These are phyloP conservation scores for Bisporella sp. DNA, from an alignment of 2,329 filamentous ascomycete species.

Conservation along the genomic window DNA sequence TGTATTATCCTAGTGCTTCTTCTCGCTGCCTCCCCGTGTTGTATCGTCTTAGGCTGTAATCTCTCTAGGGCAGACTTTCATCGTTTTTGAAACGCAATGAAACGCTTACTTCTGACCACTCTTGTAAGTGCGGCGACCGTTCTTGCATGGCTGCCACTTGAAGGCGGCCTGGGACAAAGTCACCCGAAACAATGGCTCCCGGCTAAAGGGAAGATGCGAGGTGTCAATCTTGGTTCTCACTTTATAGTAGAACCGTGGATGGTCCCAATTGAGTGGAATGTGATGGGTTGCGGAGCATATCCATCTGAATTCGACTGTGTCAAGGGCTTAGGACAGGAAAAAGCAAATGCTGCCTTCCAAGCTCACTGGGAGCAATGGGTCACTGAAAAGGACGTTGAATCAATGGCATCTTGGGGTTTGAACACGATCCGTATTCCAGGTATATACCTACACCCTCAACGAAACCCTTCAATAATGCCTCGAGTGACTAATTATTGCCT, in stretches of 20 bases:
- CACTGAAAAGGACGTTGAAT: conserved; percentile 35
- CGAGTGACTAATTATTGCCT: too few relatives aligned
- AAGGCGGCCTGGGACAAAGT: too few relatives aligned
- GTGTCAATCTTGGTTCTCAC: conserved; percentile 41
- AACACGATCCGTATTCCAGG: conserved; percentile 43
- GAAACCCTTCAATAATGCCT: too few relatives aligned
- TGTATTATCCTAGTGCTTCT: too few relatives aligned
- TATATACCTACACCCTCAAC: conserved; percentile 28
- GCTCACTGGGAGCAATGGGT: conserved; percentile 42
- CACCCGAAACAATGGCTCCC: conserved; percentile 12
- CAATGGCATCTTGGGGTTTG: conserved; percentile 37
- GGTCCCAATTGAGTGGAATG: conserved; percentile 31
- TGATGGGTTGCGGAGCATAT: conserved; percentile 36
- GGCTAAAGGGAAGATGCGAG: conserved; percentile 35
- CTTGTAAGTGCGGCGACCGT: too few relatives aligned
- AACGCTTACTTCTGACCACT: too few relatives aligned
- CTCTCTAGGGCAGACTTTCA: too few relatives aligned
- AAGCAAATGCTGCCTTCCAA: conserved; percentile 36
- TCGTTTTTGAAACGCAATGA: too few relatives aligned
- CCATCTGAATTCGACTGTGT: conserved; percentile 43
- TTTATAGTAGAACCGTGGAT: conserved; percentile 45
- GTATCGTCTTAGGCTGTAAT: too few relatives aligned
- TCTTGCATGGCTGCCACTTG: too few relatives aligned
- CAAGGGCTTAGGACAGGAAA: conserved; percentile 33
- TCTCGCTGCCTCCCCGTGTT: too few relatives aligned